These are phyloP conservation scores for Berkeleyomyces basicola DNA, from an alignment of 2,329 filamentous ascomycete genomes.

Conservation along the genomic window DNA sequence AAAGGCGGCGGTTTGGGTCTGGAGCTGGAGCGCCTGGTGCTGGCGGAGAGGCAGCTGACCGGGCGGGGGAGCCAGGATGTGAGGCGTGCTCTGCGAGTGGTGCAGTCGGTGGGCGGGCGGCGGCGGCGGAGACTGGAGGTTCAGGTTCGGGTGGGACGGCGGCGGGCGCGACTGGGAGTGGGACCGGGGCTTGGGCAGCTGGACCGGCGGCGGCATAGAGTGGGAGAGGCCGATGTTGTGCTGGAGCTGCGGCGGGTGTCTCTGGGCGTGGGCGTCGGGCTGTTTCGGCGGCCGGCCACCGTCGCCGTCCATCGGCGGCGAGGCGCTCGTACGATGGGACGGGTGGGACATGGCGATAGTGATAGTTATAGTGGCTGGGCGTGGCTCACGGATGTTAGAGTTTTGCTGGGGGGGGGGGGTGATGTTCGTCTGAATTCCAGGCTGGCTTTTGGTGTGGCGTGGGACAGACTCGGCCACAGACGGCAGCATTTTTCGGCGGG, in stretches of 20 bases:
- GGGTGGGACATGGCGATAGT: slow-evolving; percentile 7
- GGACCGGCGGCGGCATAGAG: not conserved
- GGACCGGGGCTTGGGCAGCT: not conserved
- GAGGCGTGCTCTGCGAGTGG: slow-evolving; percentile 11
- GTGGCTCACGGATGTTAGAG: not conserved
- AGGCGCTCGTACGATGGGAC: slow-evolving; percentile 6
- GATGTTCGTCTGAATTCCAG: not conserved
- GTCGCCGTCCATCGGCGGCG: not conserved
- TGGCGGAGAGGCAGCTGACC: not conserved
- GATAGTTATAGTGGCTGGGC: not conserved
- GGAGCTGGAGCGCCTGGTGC: not conserved
- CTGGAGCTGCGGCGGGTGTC: not conserved
- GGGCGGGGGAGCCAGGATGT: slow-evolving; percentile 6
- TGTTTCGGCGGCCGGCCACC: not conserved
- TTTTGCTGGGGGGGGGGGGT: not conserved
- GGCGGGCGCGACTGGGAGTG: not conserved
- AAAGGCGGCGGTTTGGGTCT: not conserved
- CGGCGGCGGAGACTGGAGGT: not conserved
- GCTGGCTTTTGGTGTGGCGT: not conserved
- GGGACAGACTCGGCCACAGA: not conserved
- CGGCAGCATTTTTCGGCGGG: not conserved
- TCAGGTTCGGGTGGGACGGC: not conserved
- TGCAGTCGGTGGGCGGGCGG: slow-evolving; percentile 2
- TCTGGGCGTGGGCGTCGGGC: not conserved
- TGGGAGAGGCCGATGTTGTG: not conserved